Base-by-base conservation (phyloP, 208 protist species). In the Trypanosoma cruzi region DNA sequence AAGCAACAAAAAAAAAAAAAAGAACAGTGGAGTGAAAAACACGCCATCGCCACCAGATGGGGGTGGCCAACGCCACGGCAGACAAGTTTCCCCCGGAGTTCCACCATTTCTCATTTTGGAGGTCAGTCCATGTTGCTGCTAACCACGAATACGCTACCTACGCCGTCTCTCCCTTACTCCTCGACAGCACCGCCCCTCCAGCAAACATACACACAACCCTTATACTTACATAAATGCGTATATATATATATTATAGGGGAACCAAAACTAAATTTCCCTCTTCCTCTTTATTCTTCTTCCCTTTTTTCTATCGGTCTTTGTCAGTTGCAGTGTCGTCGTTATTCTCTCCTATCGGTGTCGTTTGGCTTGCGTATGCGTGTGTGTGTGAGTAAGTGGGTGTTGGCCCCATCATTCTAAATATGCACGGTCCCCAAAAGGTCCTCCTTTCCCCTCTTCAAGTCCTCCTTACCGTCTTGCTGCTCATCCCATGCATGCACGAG, bases 401-500 rank as follows among this genome's bases (percentile, higher is more conserved):
- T 44, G 40, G 13, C 40, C 8, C 40, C 7, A 1, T 14, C 40
- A 44, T 40, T 40, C 36, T 10, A 10, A 40, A 40, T 40, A 40
- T 10, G 36, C 6, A 10, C 10, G 6, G 36, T 40, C 6, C 36
- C 5, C 52, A 4, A 6, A 56, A 10, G 11, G 24, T 75, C 40
- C 62, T 32, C 22, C 18, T 32, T 44, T 8, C 29, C 52, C 46
- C 68, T 55, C 64, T 13, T 5, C 48, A 26, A 4, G 18, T 52
- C 48, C 24, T 24, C 48, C 48, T 24, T 18, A 52, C 48, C 48
- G 48, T 4, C 65, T 24, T 48, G 63, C 61, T 37, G 20, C 44
- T 20, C 62, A 40, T 54, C 28, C 48, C 69, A 46, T 64, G 36
- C 64, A 32, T 48, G 63, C 44, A 11, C 16, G 26, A 36, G 42